Conservation (phyloP, 163 green algal species). For the Volvox carteri region DNA sequence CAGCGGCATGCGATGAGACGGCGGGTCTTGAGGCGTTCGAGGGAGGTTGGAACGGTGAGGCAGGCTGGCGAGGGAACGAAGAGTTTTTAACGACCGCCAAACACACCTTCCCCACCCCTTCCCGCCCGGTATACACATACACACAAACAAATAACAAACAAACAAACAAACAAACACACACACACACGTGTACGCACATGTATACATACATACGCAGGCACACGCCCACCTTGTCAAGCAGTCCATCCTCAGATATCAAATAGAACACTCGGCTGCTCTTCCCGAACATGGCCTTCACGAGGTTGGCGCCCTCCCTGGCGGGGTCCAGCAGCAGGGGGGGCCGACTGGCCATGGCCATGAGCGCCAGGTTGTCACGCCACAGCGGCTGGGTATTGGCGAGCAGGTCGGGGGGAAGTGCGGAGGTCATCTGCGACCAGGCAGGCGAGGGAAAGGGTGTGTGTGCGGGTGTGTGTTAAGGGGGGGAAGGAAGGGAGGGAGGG, state of each 20-base stretch:
- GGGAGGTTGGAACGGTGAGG: too few relatives aligned
- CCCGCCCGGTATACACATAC: too few relatives aligned
- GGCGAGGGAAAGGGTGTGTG: too few relatives aligned
- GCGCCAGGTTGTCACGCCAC: constrained; percentile 55
- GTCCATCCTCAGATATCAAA: constrained; percentile 23
- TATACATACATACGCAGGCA: not conserved
- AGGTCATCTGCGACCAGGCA: constrained; percentile 50
- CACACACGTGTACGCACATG: not conserved
- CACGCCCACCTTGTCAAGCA: constrained; percentile 54
- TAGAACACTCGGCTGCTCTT: constrained; percentile 52
- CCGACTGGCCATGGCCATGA: constrained; percentile 33
- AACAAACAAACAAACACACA: too few relatives aligned
- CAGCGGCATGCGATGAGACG: too few relatives aligned
- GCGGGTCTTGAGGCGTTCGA: too few relatives aligned
- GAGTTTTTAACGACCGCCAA: too few relatives aligned
- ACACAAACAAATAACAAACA: too few relatives aligned
- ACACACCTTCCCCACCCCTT: too few relatives aligned
- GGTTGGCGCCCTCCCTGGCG: constrained; percentile 41
- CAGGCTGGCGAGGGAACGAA: too few relatives aligned
- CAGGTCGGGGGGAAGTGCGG: constrained; percentile 38
- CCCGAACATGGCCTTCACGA: constrained; percentile 58
- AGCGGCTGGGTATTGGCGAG: constrained; percentile 38
- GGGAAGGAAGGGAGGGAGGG: not conserved
- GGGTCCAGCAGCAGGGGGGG: constrained; percentile 58
- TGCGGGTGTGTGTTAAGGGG: not conserved